Conservation (phyloP, 1,139 yeast genomes). For the Suhomyces choctaworum region DNA sequence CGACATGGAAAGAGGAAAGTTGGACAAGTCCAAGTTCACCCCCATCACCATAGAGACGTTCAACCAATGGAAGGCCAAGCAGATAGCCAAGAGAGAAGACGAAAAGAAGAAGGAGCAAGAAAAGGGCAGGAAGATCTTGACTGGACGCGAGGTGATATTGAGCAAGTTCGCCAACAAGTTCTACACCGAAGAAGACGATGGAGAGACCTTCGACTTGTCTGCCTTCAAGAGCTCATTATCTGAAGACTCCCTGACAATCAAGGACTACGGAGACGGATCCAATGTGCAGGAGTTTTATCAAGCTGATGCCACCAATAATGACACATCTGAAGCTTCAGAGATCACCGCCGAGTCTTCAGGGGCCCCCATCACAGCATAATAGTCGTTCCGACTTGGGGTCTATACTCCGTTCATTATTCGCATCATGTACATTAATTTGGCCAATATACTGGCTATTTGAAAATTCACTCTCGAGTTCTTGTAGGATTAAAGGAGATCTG, state of each 20-base stretch:
- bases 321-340: background rate
- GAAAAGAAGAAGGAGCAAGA: conserved; percentile 53
- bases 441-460: background rate
- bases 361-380: conserved; percentile 7
- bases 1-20: conserved; percentile 86
- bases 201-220: conserved; percentile 72
- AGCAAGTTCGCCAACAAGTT: conserved; percentile 70
- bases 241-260: conserved; percentile 41
- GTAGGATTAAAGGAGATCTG: too few species aligned
- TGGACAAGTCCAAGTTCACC: conserved; percentile 76
- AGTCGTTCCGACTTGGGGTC: conserved; percentile 2
- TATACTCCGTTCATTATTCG: conserved; percentile 1
- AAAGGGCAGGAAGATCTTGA: conserved; percentile 47
- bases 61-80: conserved; percentile 77
- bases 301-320: conserved; percentile 11
- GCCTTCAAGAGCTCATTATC: conserved; percentile 55
- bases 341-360: too few species aligned
- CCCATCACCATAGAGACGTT: conserved; percentile 89
- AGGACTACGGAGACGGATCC: conserved; percentile 60
- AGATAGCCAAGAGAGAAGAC: conserved; percentile 60
- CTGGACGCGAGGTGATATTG: conserved; percentile 82
- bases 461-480: too few species aligned
- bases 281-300: conserved; percentile 27
- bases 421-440: conserved; percentile 7
- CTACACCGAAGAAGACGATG: conserved; percentile 49